Conservation (phyloP, 805 yeast species). For the Nakazawaea sp. region DNA sequence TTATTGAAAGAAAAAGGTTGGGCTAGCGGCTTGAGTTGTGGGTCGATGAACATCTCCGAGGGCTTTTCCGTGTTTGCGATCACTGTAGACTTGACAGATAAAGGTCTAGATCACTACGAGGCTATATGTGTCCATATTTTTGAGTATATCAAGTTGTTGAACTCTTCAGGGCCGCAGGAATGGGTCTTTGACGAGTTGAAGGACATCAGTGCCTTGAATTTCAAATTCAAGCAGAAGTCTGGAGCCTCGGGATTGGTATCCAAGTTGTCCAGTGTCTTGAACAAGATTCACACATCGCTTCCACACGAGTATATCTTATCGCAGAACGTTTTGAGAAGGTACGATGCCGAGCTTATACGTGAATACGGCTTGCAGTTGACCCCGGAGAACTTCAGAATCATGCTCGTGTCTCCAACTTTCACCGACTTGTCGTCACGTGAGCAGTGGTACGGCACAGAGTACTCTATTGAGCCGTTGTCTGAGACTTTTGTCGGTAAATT, state of each 20-base stretch:
- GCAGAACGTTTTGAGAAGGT: slow-evolving; percentile 48
- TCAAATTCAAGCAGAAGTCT: slow-evolving; percentile 75
- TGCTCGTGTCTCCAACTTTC: slow-evolving; percentile 46
- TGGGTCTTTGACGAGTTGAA: slow-evolving; percentile 78
- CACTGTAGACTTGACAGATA: slow-evolving; percentile 68
- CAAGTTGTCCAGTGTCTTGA: slow-evolving; percentile 52
- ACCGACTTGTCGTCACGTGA: slow-evolving; percentile 48
- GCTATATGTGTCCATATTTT: slow-evolving; percentile 54
- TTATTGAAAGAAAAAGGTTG: slow-evolving; percentile 66
- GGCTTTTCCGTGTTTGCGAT: slow-evolving; percentile 65
- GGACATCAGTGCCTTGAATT: slow-evolving; percentile 60
- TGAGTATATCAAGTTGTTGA: slow-evolving; percentile 65
- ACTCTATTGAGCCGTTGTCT: slow-evolving; percentile 41
- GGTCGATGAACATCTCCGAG: slow-evolving; percentile 56
- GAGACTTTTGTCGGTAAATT: slow-evolving; percentile 28
- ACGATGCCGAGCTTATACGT: slow-evolving; percentile 45
- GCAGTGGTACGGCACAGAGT: slow-evolving; percentile 89
- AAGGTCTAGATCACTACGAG: slow-evolving; percentile 61
- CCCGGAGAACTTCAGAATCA: slow-evolving; percentile 54
- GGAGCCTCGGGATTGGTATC: slow-evolving; percentile 72
- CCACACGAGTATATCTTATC: slow-evolving; percentile 64
- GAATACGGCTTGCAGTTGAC: slow-evolving; percentile 42
- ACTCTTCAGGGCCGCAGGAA: slow-evolving; percentile 52
- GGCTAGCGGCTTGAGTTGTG: slow-evolving; percentile 77
- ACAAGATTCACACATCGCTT: slow-evolving; percentile 37